These are phyloP conservation scores for Beauveria sp. DNA, from an alignment of 2,329 filamentous ascomycete genomes.

Conservation along the genomic window DNA sequence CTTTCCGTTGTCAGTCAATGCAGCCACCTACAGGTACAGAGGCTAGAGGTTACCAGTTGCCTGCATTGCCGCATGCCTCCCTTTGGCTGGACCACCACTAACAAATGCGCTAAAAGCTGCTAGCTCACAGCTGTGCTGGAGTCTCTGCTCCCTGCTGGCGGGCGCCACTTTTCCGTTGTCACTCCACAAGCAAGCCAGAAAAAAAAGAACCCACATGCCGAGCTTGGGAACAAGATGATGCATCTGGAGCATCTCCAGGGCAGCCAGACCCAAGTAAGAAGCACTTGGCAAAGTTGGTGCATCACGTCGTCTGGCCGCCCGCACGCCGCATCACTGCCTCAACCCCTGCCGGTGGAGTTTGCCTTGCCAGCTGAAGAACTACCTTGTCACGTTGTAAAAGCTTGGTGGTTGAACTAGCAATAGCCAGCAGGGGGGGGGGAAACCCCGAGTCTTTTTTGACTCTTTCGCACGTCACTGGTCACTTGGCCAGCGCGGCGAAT, in stretches of 20 bases:
- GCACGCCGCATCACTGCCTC: not conserved
- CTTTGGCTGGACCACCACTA: too few relatives aligned
- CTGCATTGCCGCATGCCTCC: too few relatives aligned
- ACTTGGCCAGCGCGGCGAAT: not conserved
- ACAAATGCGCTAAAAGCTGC: too few relatives aligned
- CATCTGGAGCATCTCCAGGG: constrained; percentile 1
- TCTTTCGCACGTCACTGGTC: not conserved
- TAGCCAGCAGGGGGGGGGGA: too few relatives aligned
- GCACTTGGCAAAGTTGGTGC: too few relatives aligned
- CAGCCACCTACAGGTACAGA: too few relatives aligned
- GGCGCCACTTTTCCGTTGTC: too few relatives aligned
- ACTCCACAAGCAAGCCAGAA: not conserved
- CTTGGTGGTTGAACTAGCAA: not conserved
- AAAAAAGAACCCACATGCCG: not conserved
- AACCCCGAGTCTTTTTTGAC: not conserved
- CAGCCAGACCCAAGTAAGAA: not conserved
- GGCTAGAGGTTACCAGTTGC: too few relatives aligned
- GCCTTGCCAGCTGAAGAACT: constrained; percentile 3
- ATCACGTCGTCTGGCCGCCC: not conserved
- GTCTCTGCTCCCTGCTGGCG: too few relatives aligned
- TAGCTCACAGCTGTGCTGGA: too few relatives aligned
- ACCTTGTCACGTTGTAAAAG: not conserved
- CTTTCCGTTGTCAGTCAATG: not conserved
- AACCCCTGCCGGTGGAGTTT: not conserved
- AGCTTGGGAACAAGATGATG: not conserved